A percentile compares a stretch with the other conserved stretches of the same genome.
Evolutionary conservation across 129 eudicot species (phyloP).

Genomic region (Saussurea involucrata): DNA sequence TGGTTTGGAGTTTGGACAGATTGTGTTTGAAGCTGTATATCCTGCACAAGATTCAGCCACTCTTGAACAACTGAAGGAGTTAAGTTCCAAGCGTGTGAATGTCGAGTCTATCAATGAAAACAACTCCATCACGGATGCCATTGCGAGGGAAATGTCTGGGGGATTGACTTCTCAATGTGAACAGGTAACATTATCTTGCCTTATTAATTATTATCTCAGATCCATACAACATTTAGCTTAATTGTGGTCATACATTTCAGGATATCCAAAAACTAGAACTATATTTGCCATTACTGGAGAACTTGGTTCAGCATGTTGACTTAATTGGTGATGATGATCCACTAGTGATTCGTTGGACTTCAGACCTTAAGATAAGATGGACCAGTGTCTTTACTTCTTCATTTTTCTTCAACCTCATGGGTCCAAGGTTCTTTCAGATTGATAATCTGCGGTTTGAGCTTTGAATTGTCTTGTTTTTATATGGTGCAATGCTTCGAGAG

Average conservation of each 20-base stretch:
- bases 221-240: background rate
- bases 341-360: conserved; percentile 40
- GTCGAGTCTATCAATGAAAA: conserved; percentile 53
- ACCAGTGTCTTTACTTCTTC: conserved; percentile 59
- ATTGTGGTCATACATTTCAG: conserved; percentile 29
- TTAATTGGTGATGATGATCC: conserved; percentile 19
- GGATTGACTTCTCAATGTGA: conserved; percentile 64
- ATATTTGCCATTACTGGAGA: conserved; percentile 67
- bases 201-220: background rate
- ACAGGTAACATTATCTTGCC: conserved; percentile 40
- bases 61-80: conserved; percentile 71
- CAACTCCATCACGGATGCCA: conserved; percentile 62
- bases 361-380: conserved; percentile 70
- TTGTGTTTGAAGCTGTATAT: conserved; percentile 54
- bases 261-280: conserved; percentile 59
- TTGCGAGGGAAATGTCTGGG: conserved; percentile 82
- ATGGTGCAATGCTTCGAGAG: conserved; percentile 67
- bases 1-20: conserved; percentile 31
- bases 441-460: conserved; percentile 61
- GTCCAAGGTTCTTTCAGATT: conserved; percentile 57
- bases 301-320: conserved; percentile 53
- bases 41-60: conserved; percentile 55
- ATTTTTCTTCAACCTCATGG: conserved; percentile 41
- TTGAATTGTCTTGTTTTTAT: conserved; percentile 63
- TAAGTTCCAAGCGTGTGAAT: conserved; percentile 60